These are phyloP conservation scores for Isochrysis galbana DNA, from an alignment of 78 protist genomes.

Conservation along the genomic window DNA sequence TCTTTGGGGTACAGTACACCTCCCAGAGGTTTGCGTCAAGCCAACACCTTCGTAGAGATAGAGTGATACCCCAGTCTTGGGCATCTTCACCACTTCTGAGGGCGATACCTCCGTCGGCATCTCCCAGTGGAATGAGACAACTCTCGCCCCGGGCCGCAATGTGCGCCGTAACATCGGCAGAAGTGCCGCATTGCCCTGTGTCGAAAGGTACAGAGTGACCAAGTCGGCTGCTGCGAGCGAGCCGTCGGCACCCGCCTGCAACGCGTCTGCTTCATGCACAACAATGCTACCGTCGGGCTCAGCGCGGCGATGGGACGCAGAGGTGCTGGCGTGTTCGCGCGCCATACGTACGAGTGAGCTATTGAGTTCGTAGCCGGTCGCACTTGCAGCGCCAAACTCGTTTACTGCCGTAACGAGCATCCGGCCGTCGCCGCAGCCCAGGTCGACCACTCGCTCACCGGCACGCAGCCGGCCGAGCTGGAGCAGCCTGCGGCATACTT, in stretches of 20 bases:
- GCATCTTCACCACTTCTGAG: neutral
- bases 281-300: neutral
- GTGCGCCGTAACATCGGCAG: neutral
- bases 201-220: neutral
- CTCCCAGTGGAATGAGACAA: neutral
- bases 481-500: neutral
- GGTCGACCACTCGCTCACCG: neutral
- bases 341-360: neutral
- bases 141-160: neutral
- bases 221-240: neutral
- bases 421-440: conserved; percentile 32
- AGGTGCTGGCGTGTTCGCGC: too few relatives aligned
- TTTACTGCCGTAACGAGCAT: neutral
- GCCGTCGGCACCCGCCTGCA: neutral
- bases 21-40: too few relatives aligned
- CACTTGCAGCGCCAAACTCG: neutral
- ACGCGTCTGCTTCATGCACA: neutral
- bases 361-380: neutral
- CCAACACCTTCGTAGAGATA: neutral
- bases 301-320: too few relatives aligned
- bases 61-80: neutral
- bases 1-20: too few relatives aligned
- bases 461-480: neutral
- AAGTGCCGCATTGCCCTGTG: neutral
- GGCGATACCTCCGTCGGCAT: neutral